Evolutionary conservation across 441 rosid species (phyloP).

Genomic region (Monsonia emarginata): DNA sequence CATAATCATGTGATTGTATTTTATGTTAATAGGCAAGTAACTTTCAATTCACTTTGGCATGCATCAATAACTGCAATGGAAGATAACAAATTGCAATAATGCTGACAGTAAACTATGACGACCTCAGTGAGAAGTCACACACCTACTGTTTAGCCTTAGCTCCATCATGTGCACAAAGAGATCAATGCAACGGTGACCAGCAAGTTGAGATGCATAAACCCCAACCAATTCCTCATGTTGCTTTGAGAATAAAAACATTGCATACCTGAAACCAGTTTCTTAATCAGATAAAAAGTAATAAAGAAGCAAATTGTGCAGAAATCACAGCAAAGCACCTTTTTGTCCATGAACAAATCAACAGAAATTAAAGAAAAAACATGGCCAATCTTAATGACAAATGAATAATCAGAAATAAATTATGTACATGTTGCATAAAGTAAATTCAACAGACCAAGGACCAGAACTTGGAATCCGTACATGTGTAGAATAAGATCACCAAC

Average conservation of each 20-base stretch:
- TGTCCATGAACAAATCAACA: neutral
- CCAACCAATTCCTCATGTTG: constrained; percentile 95
- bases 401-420: neutral
- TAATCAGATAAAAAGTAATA: constrained; percentile 17
- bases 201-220: constrained; percentile 95
- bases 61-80: neutral
- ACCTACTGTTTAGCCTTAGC: constrained; percentile 83
- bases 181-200: constrained; percentile 79
- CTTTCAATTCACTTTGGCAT: constrained; percentile 4
- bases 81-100: neutral
- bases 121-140: constrained; percentile 7
- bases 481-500: constrained; percentile 89
- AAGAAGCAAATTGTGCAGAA: constrained; percentile 5
- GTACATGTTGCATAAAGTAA: neutral
- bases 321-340: neutral
- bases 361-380: neutral
- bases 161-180: constrained; percentile 99
- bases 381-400: neutral
- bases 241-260: constrained; percentile 86
- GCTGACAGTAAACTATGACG: neutral
- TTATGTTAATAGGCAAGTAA: constrained; percentile 1
- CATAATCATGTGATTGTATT: neutral
- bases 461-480: constrained; percentile 43
- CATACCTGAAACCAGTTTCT: constrained; percentile 57
- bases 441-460: neutral